A percentile compares a stretch with the other conserved stretches of the same genome.
Evolutionary conservation across 306 rosid genomes (phyloP).

Genomic region (Begonia fuchsioides): DNA sequence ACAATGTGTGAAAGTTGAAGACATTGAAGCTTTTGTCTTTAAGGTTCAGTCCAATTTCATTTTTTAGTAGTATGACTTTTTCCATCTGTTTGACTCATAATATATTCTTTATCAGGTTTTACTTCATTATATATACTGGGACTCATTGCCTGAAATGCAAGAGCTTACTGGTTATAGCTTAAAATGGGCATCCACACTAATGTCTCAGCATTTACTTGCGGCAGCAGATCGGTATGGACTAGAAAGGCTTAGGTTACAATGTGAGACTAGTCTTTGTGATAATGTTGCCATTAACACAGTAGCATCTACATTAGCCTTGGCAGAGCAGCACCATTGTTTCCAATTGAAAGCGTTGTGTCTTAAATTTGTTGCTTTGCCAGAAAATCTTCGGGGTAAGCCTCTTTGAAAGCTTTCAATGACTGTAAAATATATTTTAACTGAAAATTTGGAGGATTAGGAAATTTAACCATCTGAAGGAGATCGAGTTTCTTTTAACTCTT

Average conservation of each 20-base stretch:
- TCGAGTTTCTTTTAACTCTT: background rate
- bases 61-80: background rate
- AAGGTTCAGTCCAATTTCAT: conserved; percentile 29
- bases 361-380: conserved; percentile 60
- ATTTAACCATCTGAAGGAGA: no score
- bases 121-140: conserved; percentile 74
- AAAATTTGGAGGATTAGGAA: background rate
- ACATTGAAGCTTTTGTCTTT: conserved; percentile 72
- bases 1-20: conserved; percentile 50
- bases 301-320: conserved; percentile 75
- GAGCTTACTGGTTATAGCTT: conserved; percentile 54
- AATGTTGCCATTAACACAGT: conserved; percentile 70
- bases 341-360: conserved; percentile 76
- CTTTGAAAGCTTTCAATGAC: background rate
- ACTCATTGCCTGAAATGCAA: conserved; percentile 53
- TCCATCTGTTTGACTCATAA: background rate
- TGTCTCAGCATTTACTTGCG: conserved; percentile 84
- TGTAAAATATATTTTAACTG: background rate
- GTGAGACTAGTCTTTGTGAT: conserved; percentile 56
- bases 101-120: conserved; percentile 38
- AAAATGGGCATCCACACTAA: conserved; percentile 55
- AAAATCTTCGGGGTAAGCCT: conserved; percentile 57
- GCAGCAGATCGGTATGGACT: conserved; percentile 78
- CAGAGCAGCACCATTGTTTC: conserved; percentile 89
- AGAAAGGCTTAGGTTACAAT: conserved; percentile 57